These are phyloP conservation scores for Salix suchowensis DNA, from an alignment of 345 rosid genomes.

Conservation along the genomic window DNA sequence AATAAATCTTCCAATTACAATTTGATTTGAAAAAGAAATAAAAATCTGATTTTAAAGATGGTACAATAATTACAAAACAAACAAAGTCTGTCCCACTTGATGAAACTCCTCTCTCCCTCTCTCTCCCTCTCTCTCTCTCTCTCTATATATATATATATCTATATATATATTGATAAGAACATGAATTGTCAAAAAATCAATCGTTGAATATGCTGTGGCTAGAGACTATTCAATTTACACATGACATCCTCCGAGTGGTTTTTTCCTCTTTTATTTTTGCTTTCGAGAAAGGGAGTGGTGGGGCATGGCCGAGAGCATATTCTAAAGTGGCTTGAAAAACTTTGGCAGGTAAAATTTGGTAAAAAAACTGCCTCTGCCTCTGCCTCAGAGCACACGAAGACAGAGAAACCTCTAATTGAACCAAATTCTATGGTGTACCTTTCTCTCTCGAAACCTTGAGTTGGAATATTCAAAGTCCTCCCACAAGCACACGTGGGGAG, in stretches of 20 bases:
- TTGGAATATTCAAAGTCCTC: slow-evolving; percentile 27
- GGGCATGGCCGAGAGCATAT: neutral
- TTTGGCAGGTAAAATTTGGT: neutral
- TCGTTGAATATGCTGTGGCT: too few relatives aligned
- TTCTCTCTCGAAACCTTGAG: neutral
- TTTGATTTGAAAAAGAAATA: too few relatives aligned
- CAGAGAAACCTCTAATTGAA: neutral
- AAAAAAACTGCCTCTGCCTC: neutral
- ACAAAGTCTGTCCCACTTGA: too few relatives aligned
- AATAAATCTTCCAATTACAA: too few relatives aligned
- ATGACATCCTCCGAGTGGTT: neutral
- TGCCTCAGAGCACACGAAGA: neutral
- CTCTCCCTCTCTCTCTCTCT: too few relatives aligned
- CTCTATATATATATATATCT: too few relatives aligned
- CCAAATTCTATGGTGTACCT: neutral
- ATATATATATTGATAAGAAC: too few relatives aligned
- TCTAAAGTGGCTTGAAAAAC: neutral
- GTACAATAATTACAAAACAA: too few relatives aligned
- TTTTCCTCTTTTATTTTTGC: neutral
- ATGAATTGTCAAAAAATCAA: too few relatives aligned
- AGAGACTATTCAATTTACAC: neutral
- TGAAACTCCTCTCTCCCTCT: too few relatives aligned
- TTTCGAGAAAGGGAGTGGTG: neutral
- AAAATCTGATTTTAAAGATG: too few relatives aligned
- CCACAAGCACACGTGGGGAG: slow-evolving; percentile 19